phyloP scores from a whole-genome alignment of 176 grass and related monocot genomes.

The Rhipidocladum racemiflorum region DNA sequence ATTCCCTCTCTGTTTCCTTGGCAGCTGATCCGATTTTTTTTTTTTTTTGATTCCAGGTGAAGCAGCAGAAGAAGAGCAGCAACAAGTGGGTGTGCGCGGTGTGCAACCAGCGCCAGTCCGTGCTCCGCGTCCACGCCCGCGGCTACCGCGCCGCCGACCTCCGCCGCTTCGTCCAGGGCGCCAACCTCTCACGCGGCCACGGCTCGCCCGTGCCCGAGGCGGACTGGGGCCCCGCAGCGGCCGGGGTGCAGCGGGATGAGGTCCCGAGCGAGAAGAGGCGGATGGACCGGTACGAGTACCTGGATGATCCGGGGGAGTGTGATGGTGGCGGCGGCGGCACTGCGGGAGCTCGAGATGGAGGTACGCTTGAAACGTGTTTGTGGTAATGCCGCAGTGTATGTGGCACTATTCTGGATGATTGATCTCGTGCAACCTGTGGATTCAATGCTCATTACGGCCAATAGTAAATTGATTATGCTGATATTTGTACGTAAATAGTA shows the following conservation, averaged over 20 bases:
- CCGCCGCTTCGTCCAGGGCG: too few relatives aligned
- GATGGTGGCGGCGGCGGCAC: not conserved
- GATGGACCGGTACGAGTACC: slow-evolving; percentile 76
- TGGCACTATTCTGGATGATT: not conserved
- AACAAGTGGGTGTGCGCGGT: slow-evolving; percentile 85
- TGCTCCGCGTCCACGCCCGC: slow-evolving; percentile 46
- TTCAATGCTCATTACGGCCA: not conserved
- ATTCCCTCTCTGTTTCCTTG: not conserved
- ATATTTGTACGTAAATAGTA: not conserved
- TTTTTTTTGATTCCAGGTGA: slow-evolving; percentile 50
- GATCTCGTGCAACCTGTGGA: not conserved
- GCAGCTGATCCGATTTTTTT: not conserved
- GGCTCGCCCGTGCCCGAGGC: slow-evolving; percentile 22
- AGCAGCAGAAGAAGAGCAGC: slow-evolving; percentile 82
- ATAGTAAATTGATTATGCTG: not conserved
- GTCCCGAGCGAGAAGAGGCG: slow-evolving; percentile 33
- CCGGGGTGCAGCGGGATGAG: not conserved
- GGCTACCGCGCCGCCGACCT: too few relatives aligned
- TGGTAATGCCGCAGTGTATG: not conserved
- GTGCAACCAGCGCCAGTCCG: slow-evolving; percentile 83
- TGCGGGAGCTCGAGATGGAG: slow-evolving; percentile 5
- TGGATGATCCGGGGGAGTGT: slow-evolving; percentile 41
- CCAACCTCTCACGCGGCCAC: too few relatives aligned
- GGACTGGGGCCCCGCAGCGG: not conserved
- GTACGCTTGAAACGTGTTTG: slow-evolving; percentile 30